A percentile compares a stretch with the other conserved stretches of the same genome.
Evolutionary conservation across 305 asterid species (phyloP).

Genomic region (Striga hermonthica): DNA sequence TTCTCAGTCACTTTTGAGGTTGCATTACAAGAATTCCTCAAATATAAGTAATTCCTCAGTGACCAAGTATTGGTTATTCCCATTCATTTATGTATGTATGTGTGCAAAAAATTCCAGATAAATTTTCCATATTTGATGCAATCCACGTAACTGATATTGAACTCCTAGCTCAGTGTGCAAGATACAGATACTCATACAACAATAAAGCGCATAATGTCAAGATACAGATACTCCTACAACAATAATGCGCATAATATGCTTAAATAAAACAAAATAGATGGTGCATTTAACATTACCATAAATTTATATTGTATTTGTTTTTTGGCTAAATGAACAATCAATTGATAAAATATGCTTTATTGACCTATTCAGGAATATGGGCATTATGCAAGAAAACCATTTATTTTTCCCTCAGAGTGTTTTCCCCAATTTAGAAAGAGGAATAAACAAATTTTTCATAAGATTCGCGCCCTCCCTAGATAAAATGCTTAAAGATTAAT

Average conservation of each 20-base stretch:
- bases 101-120: neutral
- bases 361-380: neutral
- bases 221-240: slow-evolving; percentile 22
- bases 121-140: neutral
- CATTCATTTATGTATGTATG: neutral
- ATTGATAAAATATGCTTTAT: neutral
- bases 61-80: neutral
- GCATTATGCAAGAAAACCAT: neutral
- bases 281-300: neutral
- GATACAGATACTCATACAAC: slow-evolving; percentile 13
- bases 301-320: neutral
- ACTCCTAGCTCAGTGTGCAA: slow-evolving; percentile 11
- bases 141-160: slow-evolving; percentile 13
- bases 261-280: neutral
- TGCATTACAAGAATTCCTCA: neutral
- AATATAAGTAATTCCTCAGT: neutral
- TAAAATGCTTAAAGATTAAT: neutral
- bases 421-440: slow-evolving; percentile 10
- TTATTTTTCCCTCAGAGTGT: neutral
- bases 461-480: neutral
- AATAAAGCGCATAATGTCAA: slow-evolving; percentile 8
- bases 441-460: neutral
- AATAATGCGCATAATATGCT: neutral
- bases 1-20: neutral
- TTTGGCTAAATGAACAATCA: slow-evolving; percentile 8